Evolutionary conservation across 352 stramenopile species (phyloP), one percentile per base, ranked within the genome.

Genomic region (Globisporangium polare): DNA sequence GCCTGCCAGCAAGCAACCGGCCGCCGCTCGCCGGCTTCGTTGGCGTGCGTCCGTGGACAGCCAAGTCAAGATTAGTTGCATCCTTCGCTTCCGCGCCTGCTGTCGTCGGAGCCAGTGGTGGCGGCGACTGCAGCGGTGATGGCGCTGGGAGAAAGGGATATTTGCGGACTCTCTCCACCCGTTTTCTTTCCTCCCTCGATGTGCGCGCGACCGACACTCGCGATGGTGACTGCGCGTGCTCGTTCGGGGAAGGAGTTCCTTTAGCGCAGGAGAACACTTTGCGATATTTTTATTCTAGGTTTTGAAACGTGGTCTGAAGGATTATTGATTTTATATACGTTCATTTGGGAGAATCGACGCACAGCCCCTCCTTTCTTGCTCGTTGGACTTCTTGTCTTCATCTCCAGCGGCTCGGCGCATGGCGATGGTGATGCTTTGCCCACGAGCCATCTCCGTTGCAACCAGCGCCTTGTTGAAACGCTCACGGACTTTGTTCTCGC

Each of bases 201-300:
- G 29, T 10, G n/a, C n/a, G 5, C 13, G 49, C 49, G n/a, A n/a
- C n/a, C n/a, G n/a, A n/a, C n/a, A n/a, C 39, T n/a, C 15, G 3
- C 49, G 26, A 9, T 18, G 15, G 26, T 29, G 49, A 17, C 29
- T 15, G 3, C 26, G 27, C 13, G n/a, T 41, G 10, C 26, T 3
- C 31, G 41, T 8, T 9, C 29, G 52, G 43, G 15, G 31, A 37
- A 33, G 33, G 33, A 49, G 52, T 58, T 53, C 26, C 39, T 53
- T 61, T 61, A 50, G 55, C 55, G 55, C 55, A 42, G 47, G 52
- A 66, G 52, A 61, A 67, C 61, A 57, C 53, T 57, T 61, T 55
- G 61, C 56, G 61, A 62, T 62, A 67, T 58, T 62, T 66, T 67
- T 67, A 62, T 67, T 56, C 54, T 67, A 62, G 61, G 61, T 62